These are phyloP conservation scores for Flaveria linearis DNA, from an alignment of 129 eudicot genomes.

Conservation along the genomic window DNA sequence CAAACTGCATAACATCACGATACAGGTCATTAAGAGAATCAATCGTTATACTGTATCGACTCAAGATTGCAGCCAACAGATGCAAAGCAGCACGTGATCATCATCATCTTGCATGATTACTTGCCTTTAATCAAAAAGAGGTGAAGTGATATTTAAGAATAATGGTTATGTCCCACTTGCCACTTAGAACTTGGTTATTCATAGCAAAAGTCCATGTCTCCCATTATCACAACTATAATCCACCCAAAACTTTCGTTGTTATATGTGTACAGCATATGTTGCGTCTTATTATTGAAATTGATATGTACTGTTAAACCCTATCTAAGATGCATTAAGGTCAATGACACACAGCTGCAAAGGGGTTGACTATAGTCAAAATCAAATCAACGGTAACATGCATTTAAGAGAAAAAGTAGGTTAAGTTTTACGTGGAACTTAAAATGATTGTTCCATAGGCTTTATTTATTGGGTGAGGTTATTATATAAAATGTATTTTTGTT, in stretches of 20 bases:
- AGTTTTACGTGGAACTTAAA: neutral
- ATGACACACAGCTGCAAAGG: slow-evolving; percentile 25
- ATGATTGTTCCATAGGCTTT: too few species aligned
- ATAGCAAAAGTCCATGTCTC: slow-evolving; percentile 23
- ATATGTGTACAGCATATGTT: neutral
- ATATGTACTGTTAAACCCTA: neutral
- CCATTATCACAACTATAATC: slow-evolving; percentile 25
- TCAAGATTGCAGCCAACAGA: slow-evolving; percentile 17
- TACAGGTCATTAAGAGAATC: neutral
- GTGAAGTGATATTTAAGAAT: neutral
- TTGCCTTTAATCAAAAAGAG: neutral
- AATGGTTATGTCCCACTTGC: slow-evolving; percentile 6
- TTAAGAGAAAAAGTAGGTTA: slow-evolving; percentile 12
- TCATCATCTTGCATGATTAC: neutral
- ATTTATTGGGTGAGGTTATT: too few species aligned
- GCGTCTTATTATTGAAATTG: neutral
- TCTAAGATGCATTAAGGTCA: slow-evolving; percentile 26
- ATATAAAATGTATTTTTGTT: too few species aligned
- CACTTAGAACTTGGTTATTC: neutral
- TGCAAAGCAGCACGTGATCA: neutral
- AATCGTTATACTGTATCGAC: slow-evolving; percentile 14
- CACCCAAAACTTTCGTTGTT: slow-evolving; percentile 17
- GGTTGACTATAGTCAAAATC: neutral
- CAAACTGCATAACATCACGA: neutral
- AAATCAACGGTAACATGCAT: slow-evolving; percentile 21